Percentiles rank a stretch among this genome's conserved stretches.
Conservation (phyloP, 2,329 filamentous ascomycete genomes). For the Sphaerulina musiva region DNA sequence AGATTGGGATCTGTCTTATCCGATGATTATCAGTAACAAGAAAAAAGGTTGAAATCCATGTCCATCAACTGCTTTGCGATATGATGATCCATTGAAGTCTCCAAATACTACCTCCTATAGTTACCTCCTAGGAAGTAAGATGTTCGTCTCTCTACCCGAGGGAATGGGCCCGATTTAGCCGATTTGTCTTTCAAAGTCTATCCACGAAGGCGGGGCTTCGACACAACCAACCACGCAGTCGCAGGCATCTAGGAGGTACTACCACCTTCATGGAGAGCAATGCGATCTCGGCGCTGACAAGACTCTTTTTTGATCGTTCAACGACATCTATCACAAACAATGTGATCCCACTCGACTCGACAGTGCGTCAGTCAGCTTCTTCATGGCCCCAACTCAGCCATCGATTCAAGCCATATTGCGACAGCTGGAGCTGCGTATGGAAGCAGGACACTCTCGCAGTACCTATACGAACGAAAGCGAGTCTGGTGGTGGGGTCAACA, state of each 20-base stretch:
- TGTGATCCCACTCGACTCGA: neutral
- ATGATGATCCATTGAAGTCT: too few species aligned
- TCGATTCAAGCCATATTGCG: constrained; percentile 18
- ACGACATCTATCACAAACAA: neutral
- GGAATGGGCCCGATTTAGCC: constrained; percentile 3
- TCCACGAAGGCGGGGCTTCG: neutral
- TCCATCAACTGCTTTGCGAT: too few species aligned
- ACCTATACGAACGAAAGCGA: constrained; percentile 9
- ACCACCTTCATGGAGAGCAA: neutral
- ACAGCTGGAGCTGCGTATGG: constrained; percentile 13
- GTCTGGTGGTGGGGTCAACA: constrained; percentile 2
- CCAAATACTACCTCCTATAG: too few species aligned
- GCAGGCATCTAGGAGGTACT: too few species aligned
- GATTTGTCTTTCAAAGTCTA: constrained; percentile 11
- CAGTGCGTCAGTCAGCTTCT: neutral
- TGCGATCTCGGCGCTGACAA: neutral
- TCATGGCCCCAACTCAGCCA: constrained; percentile 16
- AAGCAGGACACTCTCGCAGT: constrained; percentile 13
- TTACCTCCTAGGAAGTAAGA: too few species aligned
- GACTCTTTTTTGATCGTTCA: neutral
- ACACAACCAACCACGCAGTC: neutral
- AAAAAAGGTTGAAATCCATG: neutral
- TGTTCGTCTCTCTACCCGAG: constrained; percentile 1
- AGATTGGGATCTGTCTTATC: neutral
- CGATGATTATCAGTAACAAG: neutral